Percentiles rank a stretch among this genome's conserved stretches.
phyloP scores from a whole-genome alignment of 768 basidiomycete species.

The Dentipellis sp. region DNA sequence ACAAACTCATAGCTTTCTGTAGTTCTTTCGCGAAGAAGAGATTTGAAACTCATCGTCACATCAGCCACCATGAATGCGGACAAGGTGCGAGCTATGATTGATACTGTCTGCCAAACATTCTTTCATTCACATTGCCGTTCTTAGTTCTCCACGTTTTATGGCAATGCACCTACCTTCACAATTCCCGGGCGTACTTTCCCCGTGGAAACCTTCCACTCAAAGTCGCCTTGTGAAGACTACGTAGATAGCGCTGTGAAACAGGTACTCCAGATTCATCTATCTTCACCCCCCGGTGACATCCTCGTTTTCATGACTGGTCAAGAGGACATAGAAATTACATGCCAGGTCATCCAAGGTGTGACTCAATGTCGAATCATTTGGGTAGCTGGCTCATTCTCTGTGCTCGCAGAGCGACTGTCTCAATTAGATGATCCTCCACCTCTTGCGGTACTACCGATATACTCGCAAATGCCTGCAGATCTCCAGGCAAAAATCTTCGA shows the following conservation, averaged over 20 bases:
- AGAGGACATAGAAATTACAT: conserved; percentile 97
- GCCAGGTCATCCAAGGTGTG: conserved; percentile 84
- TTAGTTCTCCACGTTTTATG: conserved; percentile 95
- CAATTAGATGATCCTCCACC: conserved; percentile 89
- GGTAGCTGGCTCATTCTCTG: conserved; percentile 1
- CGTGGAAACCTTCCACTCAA: conserved; percentile 92
- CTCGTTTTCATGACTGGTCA: conserved; percentile 99
- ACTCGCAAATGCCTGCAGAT: conserved; percentile 99
- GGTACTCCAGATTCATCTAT: conserved; percentile 92
- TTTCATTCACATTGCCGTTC: background rate
- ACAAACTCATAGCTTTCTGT: conserved; percentile 23
- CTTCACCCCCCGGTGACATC: conserved; percentile 88
- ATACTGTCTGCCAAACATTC: no score
- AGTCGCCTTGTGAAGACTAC: conserved; percentile 98
- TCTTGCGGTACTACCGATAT: conserved; percentile 91
- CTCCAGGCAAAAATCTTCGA: conserved; percentile 97
- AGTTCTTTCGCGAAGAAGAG: conserved; percentile 73
- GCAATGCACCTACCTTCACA: conserved; percentile 89
- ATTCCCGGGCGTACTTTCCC: conserved; percentile 96
- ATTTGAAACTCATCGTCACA: conserved; percentile 94
- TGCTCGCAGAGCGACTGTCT: conserved; percentile 65
- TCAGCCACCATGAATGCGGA: conserved; percentile 99
- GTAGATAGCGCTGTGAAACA: conserved; percentile 98
- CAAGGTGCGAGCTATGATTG: conserved; percentile 46
- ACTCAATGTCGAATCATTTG: background rate